Base-by-base conservation (phyloP, 1,284 basidiomycete genomes). In the Abortiporus biennis region DNA sequence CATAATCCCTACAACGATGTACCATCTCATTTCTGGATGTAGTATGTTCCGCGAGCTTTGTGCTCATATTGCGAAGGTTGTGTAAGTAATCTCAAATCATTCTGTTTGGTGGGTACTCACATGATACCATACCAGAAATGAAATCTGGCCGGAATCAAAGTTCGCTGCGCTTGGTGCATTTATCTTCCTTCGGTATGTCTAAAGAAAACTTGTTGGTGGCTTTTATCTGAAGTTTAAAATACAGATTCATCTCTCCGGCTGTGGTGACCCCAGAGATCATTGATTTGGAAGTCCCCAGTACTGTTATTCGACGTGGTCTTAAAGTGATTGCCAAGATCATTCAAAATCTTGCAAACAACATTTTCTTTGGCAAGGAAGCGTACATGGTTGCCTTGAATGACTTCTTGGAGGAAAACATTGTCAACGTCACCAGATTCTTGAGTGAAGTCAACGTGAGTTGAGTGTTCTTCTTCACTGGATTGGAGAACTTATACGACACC, bases 291-390 rank as follows among this genome's bases (percentile, higher is more conserved):
- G 58, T 90, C 0, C 85, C 85, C 1, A 74, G 74, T 35, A 58
- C 68, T 51, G 62, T 72, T 46, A 65, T 89, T 34, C 81, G 88
- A 21, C 78, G 85, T 38, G 90, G 88, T 2, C 68, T 95, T 17
- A 81, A 91, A 68, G 67, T 89, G 39, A 85, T 95, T 48, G 88
- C 90, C 29, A 94, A 93, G 63, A 84, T 95, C 43, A 84, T 94
- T 37, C 91, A 95, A 62, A 93, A 92, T 56, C 65, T 95, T 24
- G 90, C 91, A 11, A 96, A 95, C 66, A 94, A 95, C 52, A 86
- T 94, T 30, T 79, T 89, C 52, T 94, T 94, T 52, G 89, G 86
- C 22, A 89, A 90, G 58, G 92, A 94, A 56, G 76, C 80, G 2
- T 83, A 91, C 54, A 91, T 93, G 86, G 79, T 80, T 36, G 72